Evolutionary conservation across 2,329 filamentous ascomycete genomes (phyloP), one percentile per base, ranked within the genome.

Genomic region (Beauveria varroae): DNA sequence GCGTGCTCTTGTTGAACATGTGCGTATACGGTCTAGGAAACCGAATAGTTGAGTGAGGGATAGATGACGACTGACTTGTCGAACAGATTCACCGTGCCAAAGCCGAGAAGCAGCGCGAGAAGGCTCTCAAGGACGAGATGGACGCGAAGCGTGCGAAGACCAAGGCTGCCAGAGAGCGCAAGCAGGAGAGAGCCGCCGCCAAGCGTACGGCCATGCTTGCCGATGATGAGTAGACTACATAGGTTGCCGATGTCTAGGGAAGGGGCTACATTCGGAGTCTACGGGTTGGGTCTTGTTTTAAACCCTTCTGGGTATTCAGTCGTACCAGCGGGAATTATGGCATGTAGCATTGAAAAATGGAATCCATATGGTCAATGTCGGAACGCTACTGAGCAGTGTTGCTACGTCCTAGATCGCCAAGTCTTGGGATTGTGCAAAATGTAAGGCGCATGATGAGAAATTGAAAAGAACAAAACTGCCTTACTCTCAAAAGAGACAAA

Each of bases 141-240:
- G 95, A 98, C 79, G 91, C 90, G 85, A 98, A 96, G 89, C 92
- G 95, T 84, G 91, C 92, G 79, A 97, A 96, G 92, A 98, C 92
- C 88, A 98, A 97, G 93, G 95, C 95, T 77, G 95, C 95, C 74
- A 92, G 95, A 83, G 95, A 98, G 89, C 89, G 95, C 85, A 95
- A 95, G 88, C 81, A 88, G 81, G 91, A 96, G 86, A 90, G 96
- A 81, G 86, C 89, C 78, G 79, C 83, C 77, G 88, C 89, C 79
- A 99, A 99, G 93, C 87, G 92, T 79, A 88, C 86, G 76, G 92
- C 91, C 75, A 78, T 96, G 78, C 76, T 89, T 74, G 91, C 83
- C 76, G 91, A 92, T 74, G 85, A 54, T 20, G 57, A 74, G 74
- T 79, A 82, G 74, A 77, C 75, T 71, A 76, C 75, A 73, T 79